These are phyloP conservation scores for Rutidosis leptorrhynchoides DNA, from an alignment of 129 eudicot genomes.

Conservation along the genomic window DNA sequence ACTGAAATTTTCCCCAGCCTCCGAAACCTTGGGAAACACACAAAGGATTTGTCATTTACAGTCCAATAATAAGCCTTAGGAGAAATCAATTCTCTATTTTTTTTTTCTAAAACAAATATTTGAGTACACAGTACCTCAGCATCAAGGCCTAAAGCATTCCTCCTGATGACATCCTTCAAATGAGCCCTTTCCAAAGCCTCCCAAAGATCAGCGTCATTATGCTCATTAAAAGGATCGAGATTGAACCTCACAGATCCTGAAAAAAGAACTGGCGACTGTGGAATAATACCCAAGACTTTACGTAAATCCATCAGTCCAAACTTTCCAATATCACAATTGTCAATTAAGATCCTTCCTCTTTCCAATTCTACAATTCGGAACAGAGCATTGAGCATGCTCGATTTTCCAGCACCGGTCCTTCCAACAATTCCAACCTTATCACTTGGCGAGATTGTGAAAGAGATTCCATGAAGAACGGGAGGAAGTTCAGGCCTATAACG, in stretches of 20 bases:
- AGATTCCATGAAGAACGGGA: constrained; percentile 74
- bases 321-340: constrained; percentile 70
- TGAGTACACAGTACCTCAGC: constrained; percentile 98
- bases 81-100: no score
- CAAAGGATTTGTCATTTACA: no score
- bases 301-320: constrained; percentile 87
- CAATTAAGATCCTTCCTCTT: constrained; percentile 73
- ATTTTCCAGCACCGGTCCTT: constrained; percentile 97
- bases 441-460: constrained; percentile 61
- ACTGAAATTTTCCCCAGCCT: constrained; percentile 95
- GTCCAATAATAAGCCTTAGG: no score
- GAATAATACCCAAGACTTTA: constrained; percentile 84
- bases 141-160: constrained; percentile 80
- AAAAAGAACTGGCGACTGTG: constrained; percentile 95
- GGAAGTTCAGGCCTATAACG: constrained; percentile 96
- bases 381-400: constrained; percentile 95
- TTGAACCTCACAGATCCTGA: constrained; percentile 95
- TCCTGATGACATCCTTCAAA: constrained; percentile 79
- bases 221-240: constrained; percentile 94
- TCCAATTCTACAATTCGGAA: constrained; percentile 92
- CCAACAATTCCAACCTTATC: constrained; percentile 95
- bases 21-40: constrained; percentile 58
- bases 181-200: constrained; percentile 95
- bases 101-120: no score
- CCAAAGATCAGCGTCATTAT: constrained; percentile 93